Conservation (phyloP, 2,329 filamentous ascomycete genomes). For the Fusarium transvaalense region DNA sequence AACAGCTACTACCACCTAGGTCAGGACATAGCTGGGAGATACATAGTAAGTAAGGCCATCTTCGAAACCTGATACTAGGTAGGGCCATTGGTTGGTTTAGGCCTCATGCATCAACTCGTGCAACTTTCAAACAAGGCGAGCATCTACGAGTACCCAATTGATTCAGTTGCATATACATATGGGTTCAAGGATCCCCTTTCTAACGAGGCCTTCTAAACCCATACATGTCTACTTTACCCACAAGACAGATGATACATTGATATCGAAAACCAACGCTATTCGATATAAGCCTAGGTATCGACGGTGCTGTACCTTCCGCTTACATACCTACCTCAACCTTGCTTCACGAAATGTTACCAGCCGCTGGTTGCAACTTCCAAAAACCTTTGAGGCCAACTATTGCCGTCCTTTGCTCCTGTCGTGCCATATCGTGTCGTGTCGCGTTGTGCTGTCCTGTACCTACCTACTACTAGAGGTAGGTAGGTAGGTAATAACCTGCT, state of each 20-base stretch:
- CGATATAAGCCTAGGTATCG: slow-evolving; percentile 12
- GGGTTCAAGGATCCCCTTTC: slow-evolving; percentile 30
- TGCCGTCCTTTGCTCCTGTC: slow-evolving; percentile 17
- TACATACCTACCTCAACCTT: slow-evolving; percentile 18
- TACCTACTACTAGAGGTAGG: too few species aligned
- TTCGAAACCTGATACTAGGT: slow-evolving; percentile 10
- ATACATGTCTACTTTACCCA: slow-evolving; percentile 24
- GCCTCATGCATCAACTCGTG: slow-evolving; percentile 29
- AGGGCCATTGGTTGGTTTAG: slow-evolving; percentile 29
- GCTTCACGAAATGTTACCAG: slow-evolving; percentile 28
- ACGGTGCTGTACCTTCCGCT: slow-evolving; percentile 9
- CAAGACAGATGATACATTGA: slow-evolving; percentile 13
- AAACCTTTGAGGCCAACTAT: slow-evolving; percentile 39
- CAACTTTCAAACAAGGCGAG: slow-evolving; percentile 16
- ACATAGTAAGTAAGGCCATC: background rate
- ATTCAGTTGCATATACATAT: slow-evolving; percentile 34
- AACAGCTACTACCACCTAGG: background rate
- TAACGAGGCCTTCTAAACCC: slow-evolving; percentile 43
- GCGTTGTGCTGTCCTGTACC: background rate
- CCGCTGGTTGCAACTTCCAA: slow-evolving; percentile 24
- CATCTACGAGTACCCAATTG: slow-evolving; percentile 27
- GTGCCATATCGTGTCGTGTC: background rate
- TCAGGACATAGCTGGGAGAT: slow-evolving; percentile 4
- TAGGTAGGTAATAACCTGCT: too few species aligned
- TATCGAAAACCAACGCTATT: slow-evolving; percentile 25